Evolutionary conservation across 371 early-diverging fungal species (phyloP).

Genomic region (Batkoa obscura): DNA sequence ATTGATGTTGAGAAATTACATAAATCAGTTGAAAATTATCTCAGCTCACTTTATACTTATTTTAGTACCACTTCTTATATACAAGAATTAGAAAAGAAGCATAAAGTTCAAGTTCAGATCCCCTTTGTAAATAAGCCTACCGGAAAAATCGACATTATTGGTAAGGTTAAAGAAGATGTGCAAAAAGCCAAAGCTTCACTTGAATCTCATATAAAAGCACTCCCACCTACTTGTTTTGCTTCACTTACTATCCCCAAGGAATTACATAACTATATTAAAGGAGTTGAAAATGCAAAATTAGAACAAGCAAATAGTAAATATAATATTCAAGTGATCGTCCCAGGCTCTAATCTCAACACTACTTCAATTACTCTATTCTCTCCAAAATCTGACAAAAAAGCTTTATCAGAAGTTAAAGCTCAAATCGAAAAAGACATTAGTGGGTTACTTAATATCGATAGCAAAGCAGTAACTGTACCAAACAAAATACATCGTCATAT

Average conservation of each 20-base stretch:
- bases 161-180: slow-evolving; percentile 27
- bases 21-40: slow-evolving; percentile 12
- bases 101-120: slow-evolving; percentile 31
- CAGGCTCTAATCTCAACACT: slow-evolving; percentile 31
- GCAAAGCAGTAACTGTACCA: slow-evolving; percentile 41
- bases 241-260: slow-evolving; percentile 53
- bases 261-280: slow-evolving; percentile 56
- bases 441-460: neutral
- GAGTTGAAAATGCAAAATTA: slow-evolving; percentile 51
- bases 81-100: slow-evolving; percentile 33
- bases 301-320: slow-evolving; percentile 34
- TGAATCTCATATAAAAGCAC: slow-evolving; percentile 14
- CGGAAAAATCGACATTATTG: slow-evolving; percentile 22
- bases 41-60: neutral
- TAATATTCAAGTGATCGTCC: slow-evolving; percentile 45
- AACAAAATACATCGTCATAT: slow-evolving; percentile 84
- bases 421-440: neutral
- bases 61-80: slow-evolving; percentile 8
- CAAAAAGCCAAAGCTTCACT: slow-evolving; percentile 27
- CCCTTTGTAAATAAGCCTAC: slow-evolving; percentile 14
- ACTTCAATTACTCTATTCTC: slow-evolving; percentile 39
- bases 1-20: slow-evolving; percentile 30
- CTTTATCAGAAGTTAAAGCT: neutral
- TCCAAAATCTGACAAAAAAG: neutral
- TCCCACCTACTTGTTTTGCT: slow-evolving; percentile 25